Percentiles rank a stretch among this genome's conserved stretches.
Conservation (phyloP, 2,329 filamentous ascomycete genomes). For the Trichoderma atroviride region DNA sequence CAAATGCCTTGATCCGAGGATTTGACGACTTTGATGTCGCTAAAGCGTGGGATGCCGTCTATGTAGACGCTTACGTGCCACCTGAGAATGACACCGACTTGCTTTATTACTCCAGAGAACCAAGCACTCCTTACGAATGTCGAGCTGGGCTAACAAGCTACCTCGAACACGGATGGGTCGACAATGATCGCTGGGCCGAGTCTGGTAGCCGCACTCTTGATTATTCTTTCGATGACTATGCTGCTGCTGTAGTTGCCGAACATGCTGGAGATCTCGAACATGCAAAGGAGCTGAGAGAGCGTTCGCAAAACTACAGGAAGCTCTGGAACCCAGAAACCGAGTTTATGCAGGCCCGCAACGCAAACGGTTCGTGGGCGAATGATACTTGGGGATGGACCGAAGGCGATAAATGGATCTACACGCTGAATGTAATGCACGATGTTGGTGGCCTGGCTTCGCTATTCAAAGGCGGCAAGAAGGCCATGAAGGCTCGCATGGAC, state of each 20-base stretch:
- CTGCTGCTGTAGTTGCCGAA: constrained; percentile 45
- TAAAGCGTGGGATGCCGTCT: constrained; percentile 48
- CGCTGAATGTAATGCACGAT: constrained; percentile 53
- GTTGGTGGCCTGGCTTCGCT: constrained; percentile 44
- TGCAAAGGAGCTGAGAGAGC: constrained; percentile 38
- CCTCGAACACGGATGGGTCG: constrained; percentile 48
- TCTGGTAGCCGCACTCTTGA: constrained; percentile 50
- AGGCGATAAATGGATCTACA: constrained; percentile 55
- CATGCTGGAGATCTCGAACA: constrained; percentile 41
- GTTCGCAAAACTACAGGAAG: constrained; percentile 46
- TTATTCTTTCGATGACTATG: constrained; percentile 51
- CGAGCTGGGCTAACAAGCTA: constrained; percentile 51
- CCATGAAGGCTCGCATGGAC: constrained; percentile 48
- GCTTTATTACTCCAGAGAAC: constrained; percentile 52
- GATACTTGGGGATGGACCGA: constrained; percentile 52
- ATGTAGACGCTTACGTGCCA: constrained; percentile 49
- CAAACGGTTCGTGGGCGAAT: constrained; percentile 49
- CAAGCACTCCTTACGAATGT: constrained; percentile 48
- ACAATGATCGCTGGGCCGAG: constrained; percentile 52
- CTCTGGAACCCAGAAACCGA: constrained; percentile 48
- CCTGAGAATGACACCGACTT: constrained; percentile 48
- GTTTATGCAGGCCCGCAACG: constrained; percentile 53
- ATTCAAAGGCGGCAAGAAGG: constrained; percentile 41
- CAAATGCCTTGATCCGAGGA: constrained; percentile 49
- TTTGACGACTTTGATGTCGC: constrained; percentile 47